Percentiles rank a stretch among this genome's conserved stretches.
These are phyloP conservation scores for Fusarium euwallaceae DNA, from an alignment of 2,329 filamentous ascomycete genomes.

Conservation along the genomic window DNA sequence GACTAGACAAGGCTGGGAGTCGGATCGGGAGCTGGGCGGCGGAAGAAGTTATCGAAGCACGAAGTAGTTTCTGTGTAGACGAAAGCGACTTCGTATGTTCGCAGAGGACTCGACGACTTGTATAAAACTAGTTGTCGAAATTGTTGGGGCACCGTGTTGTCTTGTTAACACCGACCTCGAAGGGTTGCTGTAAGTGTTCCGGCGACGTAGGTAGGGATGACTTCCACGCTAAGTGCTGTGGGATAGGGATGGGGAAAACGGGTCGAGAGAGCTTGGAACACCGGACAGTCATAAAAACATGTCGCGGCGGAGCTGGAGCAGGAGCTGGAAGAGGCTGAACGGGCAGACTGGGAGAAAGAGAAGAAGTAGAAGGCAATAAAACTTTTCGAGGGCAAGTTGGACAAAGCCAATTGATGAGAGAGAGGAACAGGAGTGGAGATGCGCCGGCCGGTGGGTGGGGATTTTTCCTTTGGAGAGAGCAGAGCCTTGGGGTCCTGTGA, in stretches of 20 bases:
- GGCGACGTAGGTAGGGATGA: slow-evolving; percentile 22
- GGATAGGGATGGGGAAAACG: slow-evolving; percentile 38
- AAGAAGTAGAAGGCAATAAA: slow-evolving; percentile 45
- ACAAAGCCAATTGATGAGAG: slow-evolving; percentile 49
- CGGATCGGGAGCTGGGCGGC: slow-evolving; percentile 14
- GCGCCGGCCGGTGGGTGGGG: slow-evolving; percentile 45
- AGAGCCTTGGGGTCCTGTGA: slow-evolving; percentile 44
- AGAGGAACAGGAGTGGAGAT: slow-evolving; percentile 47
- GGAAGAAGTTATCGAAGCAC: slow-evolving; percentile 9
- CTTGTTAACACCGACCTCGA: slow-evolving; percentile 33
- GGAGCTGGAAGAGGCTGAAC: slow-evolving; percentile 46
- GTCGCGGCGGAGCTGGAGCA: slow-evolving; percentile 41
- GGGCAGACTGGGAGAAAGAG: slow-evolving; percentile 29
- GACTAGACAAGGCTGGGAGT: slow-evolving; percentile 24
- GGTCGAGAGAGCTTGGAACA: slow-evolving; percentile 40
- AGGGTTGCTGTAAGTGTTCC: slow-evolving; percentile 40
- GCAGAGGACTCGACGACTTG: slow-evolving; percentile 19
- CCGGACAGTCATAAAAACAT: slow-evolving; percentile 46
- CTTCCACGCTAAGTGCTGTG: slow-evolving; percentile 41
- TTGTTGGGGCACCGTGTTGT: slow-evolving; percentile 30
- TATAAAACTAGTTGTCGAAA: slow-evolving; percentile 20
- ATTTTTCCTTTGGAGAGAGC: slow-evolving; percentile 44
- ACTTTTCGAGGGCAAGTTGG: slow-evolving; percentile 49
- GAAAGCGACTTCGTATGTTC: slow-evolving; percentile 11
- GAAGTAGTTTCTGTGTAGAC: slow-evolving; percentile 8